Evolutionary conservation across 495 filamentous ascomycete genomes (phyloP).

Genomic region (Aspergillus asperescens): DNA sequence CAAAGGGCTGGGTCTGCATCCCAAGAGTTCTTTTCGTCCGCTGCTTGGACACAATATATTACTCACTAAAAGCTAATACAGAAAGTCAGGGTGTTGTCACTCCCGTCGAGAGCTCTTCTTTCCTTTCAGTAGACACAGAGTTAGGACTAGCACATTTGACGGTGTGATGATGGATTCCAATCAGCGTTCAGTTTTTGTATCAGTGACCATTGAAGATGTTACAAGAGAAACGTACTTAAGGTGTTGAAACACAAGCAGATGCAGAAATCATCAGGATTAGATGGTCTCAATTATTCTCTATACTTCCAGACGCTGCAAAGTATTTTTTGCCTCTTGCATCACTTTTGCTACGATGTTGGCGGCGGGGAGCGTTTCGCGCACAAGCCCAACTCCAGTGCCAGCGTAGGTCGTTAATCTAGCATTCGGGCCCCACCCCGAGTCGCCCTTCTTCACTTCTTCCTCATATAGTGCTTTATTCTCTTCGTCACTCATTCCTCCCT

Average conservation of each 20-base stretch:
- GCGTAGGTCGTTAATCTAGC: conserved; percentile 66
- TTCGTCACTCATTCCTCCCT: conserved; percentile 3
- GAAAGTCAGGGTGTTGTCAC: background rate
- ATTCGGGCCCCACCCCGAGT: conserved; percentile 49
- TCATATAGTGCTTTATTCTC: conserved; percentile 41
- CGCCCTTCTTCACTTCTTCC: conserved; percentile 39
- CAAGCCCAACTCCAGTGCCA: conserved; percentile 37
- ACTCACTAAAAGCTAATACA: background rate
- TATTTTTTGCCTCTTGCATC: conserved; percentile 13
- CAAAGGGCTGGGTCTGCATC: background rate
- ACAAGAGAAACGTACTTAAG: too few species aligned
- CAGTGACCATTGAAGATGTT: background rate
- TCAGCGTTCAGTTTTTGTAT: too few species aligned
- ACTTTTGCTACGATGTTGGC: conserved; percentile 28
- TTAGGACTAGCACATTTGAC: too few species aligned
- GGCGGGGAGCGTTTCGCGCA: conserved; percentile 26
- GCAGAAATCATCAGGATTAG: too few species aligned
- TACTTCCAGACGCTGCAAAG: background rate
- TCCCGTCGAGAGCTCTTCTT: background rate
- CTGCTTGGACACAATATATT: conserved; percentile 2
- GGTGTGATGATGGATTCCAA: too few species aligned
- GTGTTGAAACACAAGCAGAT: too few species aligned
- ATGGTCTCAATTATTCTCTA: too few species aligned
- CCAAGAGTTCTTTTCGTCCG: background rate
- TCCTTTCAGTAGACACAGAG: too few species aligned